Base-by-base conservation (phyloP, 2,329 filamentous ascomycete species). In the Blumeria graminis region DNA sequence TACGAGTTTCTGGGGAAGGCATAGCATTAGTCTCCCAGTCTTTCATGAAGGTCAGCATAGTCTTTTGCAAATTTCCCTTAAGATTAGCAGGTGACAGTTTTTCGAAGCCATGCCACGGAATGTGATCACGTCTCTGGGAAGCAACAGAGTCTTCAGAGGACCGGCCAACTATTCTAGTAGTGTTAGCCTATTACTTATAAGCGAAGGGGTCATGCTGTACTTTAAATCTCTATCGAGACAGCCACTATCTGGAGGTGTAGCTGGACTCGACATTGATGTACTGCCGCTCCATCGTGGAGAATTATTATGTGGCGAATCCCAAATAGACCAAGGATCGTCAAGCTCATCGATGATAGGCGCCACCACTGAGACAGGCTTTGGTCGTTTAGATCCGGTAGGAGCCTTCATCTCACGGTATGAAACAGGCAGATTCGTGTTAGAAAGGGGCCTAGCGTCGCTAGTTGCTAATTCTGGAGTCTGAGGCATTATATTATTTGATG, bases 1-100 rank as follows among this genome's bases (percentile, higher is more conserved):
- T 36, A 10, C 45, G 41, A 34, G 60, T 59, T 38, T 60, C 58
- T 3, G 68, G 63, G 0, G 75, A 71, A 36, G 78, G 73, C 1
- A 76, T 79, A 13, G 89, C 71, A 61, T 78, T 85, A 68, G 80
- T 86, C 71, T 96, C 90, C 86, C 87, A 94, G 66, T 94, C 88
- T 61, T 81, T 84, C 79, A 95, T 87, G 57, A 94, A 74, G 60
- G 83, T 84, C 38, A 81, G 84, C n/a, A 89, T 86, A 0, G 86
- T 90, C 39, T 80, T 77, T 66, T 87, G 86, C 62, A 95, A 71
- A 63, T 86, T 88, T 62, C 80, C 60, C 38, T 87, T 86, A 61
- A 95, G 71, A 63, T 86, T 88, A 61, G 79, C 57, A n/a, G 88
- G 84, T 33, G 63, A 66, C 41, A 33, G 84, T 66, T 57, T 79